Conservation (phyloP, 139 green algal genomes). For the Diplosphaera chodatii region DNA sequence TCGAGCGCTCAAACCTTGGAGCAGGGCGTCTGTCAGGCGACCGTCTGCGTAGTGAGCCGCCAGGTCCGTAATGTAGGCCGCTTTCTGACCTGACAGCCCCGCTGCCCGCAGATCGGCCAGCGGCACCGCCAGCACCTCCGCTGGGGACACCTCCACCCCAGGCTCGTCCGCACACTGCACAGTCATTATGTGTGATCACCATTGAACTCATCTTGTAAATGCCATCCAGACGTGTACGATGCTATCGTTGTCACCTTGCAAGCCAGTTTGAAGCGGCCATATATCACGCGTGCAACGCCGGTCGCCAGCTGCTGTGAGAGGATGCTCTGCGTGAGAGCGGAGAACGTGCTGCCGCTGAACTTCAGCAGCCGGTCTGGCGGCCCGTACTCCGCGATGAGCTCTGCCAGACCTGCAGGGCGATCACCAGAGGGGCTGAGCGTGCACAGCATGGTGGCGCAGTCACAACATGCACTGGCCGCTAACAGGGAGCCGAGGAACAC, state of each 20-base stretch:
- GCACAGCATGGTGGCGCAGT: too few relatives aligned
- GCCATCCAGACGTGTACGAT: too few relatives aligned
- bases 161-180: slow-evolving; percentile 6
- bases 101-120: slow-evolving; percentile 8
- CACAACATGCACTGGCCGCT: too few relatives aligned
- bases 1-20: slow-evolving; percentile 10
- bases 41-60: slow-evolving; percentile 28
- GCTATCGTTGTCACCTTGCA: slow-evolving; percentile 13
- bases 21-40: slow-evolving; percentile 20
- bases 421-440: too few relatives aligned
- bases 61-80: slow-evolving; percentile 36
- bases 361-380: slow-evolving; percentile 21
- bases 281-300: slow-evolving; percentile 30
- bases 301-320: slow-evolving; percentile 41
- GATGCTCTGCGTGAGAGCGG: slow-evolving; percentile 36
- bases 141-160: not conserved
- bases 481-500: too few relatives aligned
- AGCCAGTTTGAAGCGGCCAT: slow-evolving; percentile 18
- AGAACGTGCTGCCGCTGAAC: slow-evolving; percentile 21
- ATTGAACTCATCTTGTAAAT: too few relatives aligned
- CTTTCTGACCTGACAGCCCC: slow-evolving; percentile 27
- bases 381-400: slow-evolving; percentile 30
- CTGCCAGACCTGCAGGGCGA: slow-evolving; percentile 18
- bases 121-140: slow-evolving; percentile 3
- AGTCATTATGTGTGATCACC: too few relatives aligned